These are phyloP conservation scores for Candida lessepsii DNA, from an alignment of 805 yeast genomes.

Conservation along the genomic window DNA sequence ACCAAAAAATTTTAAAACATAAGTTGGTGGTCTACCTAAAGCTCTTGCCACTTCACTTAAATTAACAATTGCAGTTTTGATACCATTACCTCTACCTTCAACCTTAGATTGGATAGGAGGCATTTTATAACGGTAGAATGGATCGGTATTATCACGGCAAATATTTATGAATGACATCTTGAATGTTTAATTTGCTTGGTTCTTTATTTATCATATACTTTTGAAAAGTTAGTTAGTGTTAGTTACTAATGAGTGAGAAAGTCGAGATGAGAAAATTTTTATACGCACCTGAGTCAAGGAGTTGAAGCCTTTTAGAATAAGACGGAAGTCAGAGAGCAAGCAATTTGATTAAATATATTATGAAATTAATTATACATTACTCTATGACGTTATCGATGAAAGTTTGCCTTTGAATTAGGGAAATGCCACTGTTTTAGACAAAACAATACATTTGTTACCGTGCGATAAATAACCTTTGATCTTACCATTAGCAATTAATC, in stretches of 20 bases:
- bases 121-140: slow-evolving; percentile 99
- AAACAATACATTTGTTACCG: slow-evolving; percentile 66
- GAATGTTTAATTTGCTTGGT: background rate
- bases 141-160: slow-evolving; percentile 95
- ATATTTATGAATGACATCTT: slow-evolving; percentile 85
- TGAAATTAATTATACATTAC: too few relatives aligned
- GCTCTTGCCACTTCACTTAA: slow-evolving; percentile 93
- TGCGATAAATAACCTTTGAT: slow-evolving; percentile 84
- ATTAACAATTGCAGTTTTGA: slow-evolving; percentile 90
- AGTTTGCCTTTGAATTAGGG: slow-evolving; percentile 9
- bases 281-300: too few relatives aligned
- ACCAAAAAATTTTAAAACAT: slow-evolving; percentile 92
- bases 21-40: slow-evolving; percentile 87
- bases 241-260: too few relatives aligned
- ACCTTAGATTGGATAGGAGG: slow-evolving; percentile 96
- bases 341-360: too few relatives aligned
- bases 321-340: too few relatives aligned
- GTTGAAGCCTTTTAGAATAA: too few relatives aligned
- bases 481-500: slow-evolving; percentile 55
- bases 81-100: slow-evolving; percentile 99
- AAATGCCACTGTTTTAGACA: slow-evolving; percentile 73
- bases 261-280: too few relatives aligned
- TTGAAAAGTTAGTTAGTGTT: background rate
- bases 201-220: slow-evolving; percentile 9
- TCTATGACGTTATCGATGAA: background rate